Percentiles rank a stretch among this genome's conserved stretches.
Conservation (phyloP, 257 asterid species). For the Nicotiana sylvestris region DNA sequence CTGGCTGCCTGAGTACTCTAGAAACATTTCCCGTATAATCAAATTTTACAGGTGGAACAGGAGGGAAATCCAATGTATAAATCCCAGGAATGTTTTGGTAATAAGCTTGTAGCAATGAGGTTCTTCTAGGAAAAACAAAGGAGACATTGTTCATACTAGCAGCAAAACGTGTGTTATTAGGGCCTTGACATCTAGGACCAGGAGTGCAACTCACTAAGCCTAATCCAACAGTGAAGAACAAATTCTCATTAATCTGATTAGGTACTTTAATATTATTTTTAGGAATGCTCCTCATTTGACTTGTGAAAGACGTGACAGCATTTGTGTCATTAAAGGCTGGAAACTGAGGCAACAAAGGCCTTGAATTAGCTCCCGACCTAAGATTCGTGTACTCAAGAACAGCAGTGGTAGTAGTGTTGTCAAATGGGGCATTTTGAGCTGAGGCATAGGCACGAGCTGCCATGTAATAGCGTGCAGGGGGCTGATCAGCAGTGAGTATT, state of each 20-base stretch:
- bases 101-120: constrained; percentile 50
- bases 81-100: constrained; percentile 42
- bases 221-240: constrained; percentile 54
- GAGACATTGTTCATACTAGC: constrained; percentile 63
- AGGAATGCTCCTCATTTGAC: constrained; percentile 32
- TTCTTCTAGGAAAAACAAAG: constrained; percentile 33
- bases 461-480: constrained; percentile 51
- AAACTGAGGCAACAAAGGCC: constrained; percentile 46
- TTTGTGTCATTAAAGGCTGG: constrained; percentile 56
- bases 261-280: constrained; percentile 32
- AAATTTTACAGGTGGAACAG: constrained; percentile 44
- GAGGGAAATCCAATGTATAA: constrained; percentile 53
- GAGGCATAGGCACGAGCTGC: constrained; percentile 49
- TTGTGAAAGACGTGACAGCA: constrained; percentile 34
- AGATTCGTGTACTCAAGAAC: constrained; percentile 41
- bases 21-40: constrained; percentile 63
- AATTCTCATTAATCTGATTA: constrained; percentile 28
- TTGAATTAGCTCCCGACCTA: constrained; percentile 1
- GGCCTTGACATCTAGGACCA: constrained; percentile 67
- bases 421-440: constrained; percentile 56
- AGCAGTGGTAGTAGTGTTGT: constrained; percentile 63
- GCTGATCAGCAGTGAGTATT: constrained; percentile 55
- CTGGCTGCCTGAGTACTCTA: constrained; percentile 45
- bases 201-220: constrained; percentile 47
- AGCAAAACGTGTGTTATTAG: constrained; percentile 48